These are phyloP conservation scores for Vitis riparia DNA, from an alignment of 164 flowering plant genomes.

Conservation along the genomic window DNA sequence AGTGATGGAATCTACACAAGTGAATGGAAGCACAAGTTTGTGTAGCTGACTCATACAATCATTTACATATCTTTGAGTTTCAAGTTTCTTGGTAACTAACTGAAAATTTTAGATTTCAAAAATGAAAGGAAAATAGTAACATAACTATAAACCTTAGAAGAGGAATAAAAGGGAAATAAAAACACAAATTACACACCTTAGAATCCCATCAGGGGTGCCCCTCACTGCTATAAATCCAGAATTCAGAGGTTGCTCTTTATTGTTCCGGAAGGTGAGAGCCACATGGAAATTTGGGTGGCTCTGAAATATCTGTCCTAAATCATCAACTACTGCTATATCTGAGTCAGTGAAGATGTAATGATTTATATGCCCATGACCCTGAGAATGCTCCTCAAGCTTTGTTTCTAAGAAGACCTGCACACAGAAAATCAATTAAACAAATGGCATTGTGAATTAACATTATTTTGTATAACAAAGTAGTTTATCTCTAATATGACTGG, in stretches of 20 bases:
- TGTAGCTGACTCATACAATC: background rate
- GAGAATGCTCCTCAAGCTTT: slow-evolving; percentile 48
- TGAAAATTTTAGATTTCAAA: background rate
- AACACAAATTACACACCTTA: slow-evolving; percentile 39
- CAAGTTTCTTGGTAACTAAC: background rate
- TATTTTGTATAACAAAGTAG: too few relatives aligned
- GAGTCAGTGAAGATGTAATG: slow-evolving; percentile 93
- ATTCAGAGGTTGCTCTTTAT: slow-evolving; percentile 91
- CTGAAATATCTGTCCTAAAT: slow-evolving; percentile 62
- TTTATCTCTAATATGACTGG: too few relatives aligned
- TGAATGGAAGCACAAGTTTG: background rate
- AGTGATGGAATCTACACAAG: too few relatives aligned
- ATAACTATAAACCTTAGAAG: background rate
- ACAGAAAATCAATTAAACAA: slow-evolving; percentile 6
- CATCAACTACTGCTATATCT: slow-evolving; percentile 86
- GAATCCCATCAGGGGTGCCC: slow-evolving; percentile 71
- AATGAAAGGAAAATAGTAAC: background rate
- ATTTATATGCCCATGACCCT: slow-evolving; percentile 28
- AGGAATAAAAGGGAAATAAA: background rate
- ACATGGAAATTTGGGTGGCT: slow-evolving; percentile 63
- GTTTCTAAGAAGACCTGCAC: slow-evolving; percentile 68
- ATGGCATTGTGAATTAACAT: too few relatives aligned
- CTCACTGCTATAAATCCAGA: slow-evolving; percentile 96
- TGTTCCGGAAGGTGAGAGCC: slow-evolving; percentile 92
- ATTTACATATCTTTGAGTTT: background rate